A percentile compares a stretch with the other conserved stretches of the same genome.
Evolutionary conservation across 768 basidiomycete genomes (phyloP).

Genomic region (Chalciporus piperatus): DNA sequence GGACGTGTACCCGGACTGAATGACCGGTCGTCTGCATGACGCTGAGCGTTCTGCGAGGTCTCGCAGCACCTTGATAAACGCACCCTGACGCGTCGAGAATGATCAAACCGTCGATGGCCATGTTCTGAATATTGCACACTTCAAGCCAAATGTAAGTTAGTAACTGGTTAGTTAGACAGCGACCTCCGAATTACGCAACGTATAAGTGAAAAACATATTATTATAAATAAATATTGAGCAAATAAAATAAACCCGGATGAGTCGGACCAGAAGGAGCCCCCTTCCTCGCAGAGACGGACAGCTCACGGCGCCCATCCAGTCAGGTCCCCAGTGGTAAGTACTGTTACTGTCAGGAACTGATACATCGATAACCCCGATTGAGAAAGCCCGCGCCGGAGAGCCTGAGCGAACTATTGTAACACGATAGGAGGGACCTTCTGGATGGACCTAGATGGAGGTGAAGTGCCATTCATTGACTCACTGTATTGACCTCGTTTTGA

Average conservation of each 20-base stretch:
- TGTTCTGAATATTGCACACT: slow-evolving; percentile 22
- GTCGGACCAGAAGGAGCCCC: not conserved
- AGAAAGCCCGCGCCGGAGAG: not conserved
- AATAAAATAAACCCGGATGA: not conserved
- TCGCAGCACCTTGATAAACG: slow-evolving; percentile 25
- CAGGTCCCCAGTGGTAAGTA: too few species aligned
- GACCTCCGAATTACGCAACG: not conserved
- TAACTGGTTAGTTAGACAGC: too few species aligned
- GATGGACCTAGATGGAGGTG: not conserved
- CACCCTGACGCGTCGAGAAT: slow-evolving; percentile 74
- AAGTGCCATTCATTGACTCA: not conserved
- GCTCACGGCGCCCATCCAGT: not conserved
- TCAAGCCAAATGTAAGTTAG: not conserved
- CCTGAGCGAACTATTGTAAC: too few species aligned
- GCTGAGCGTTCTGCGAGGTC: slow-evolving; percentile 2
- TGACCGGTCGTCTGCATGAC: slow-evolving; percentile 64
- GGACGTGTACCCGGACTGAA: slow-evolving; percentile 86
- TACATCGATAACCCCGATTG: not conserved
- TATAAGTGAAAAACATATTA: too few species aligned
- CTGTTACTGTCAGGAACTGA: too few species aligned
- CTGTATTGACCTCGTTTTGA: too few species aligned
- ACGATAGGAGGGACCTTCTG: not conserved
- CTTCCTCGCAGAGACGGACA: too few species aligned
- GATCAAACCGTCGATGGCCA: slow-evolving; percentile 82
- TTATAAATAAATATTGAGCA: too few species aligned